Evolutionary conservation across 139 green algal species (phyloP).

Genomic region (Microglena sp.): DNA sequence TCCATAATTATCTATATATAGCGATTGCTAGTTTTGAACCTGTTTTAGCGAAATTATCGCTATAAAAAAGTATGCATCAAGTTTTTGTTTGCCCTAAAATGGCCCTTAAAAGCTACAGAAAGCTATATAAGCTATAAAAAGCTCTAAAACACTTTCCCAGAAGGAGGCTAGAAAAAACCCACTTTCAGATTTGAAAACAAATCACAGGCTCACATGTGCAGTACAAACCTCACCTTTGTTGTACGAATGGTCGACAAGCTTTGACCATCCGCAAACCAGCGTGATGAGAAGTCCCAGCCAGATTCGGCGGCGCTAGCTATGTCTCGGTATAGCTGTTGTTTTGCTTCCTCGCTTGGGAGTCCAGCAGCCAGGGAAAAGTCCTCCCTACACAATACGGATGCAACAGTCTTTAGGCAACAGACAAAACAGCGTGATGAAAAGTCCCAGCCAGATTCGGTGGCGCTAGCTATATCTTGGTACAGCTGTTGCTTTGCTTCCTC

Average conservation of each 20-base stretch:
- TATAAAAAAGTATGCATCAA: no score
- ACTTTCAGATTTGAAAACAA: no score
- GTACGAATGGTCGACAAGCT: conserved; percentile 55
- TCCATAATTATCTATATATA: no score
- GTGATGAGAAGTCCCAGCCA: conserved; percentile 87
- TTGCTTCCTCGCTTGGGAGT: not conserved
- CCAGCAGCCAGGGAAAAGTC: conserved; percentile 23
- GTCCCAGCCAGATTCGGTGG: not conserved
- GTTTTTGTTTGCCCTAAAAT: no score
- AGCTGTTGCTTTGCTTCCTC: not conserved
- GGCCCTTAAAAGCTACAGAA: not conserved
- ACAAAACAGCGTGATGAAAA: not conserved
- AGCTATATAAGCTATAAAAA: not conserved
- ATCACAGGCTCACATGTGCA: no score
- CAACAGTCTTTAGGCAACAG: not conserved
- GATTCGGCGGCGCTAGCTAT: conserved; percentile 80
- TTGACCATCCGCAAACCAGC: conserved; percentile 44
- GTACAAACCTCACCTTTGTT: conserved; percentile 38
- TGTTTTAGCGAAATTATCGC: no score
- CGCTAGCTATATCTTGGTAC: not conserved
- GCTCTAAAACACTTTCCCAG: not conserved
- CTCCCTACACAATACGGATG: conserved; percentile 27
- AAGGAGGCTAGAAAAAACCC: no score
- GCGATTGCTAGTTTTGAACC: no score
- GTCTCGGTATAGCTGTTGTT: conserved; percentile 52